These are phyloP conservation scores for Tolypocladium nubicola DNA, from an alignment of 2,329 filamentous ascomycete species.

Conservation along the genomic window DNA sequence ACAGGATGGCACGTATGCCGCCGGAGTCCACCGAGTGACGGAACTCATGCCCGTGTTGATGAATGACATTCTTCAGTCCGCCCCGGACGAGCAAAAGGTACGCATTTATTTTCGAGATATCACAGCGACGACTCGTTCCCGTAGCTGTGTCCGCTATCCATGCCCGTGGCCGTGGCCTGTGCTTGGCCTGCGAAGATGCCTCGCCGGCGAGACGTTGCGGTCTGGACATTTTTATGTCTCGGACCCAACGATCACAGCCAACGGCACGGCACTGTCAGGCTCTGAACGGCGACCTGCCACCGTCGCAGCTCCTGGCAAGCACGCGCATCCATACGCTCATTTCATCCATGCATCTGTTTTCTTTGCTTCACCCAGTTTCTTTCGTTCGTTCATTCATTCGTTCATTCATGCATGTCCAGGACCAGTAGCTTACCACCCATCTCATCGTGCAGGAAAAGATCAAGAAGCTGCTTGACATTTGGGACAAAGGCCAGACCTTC, in stretches of 20 bases:
- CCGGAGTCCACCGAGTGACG: slow-evolving; percentile 92
- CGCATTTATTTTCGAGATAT: slow-evolving; percentile 31
- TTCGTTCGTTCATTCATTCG: background rate
- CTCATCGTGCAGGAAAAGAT: slow-evolving; percentile 75
- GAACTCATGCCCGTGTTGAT: slow-evolving; percentile 89
- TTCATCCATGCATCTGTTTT: background rate
- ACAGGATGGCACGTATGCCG: slow-evolving; percentile 84
- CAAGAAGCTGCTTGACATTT: slow-evolving; percentile 86
- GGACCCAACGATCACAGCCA: background rate
- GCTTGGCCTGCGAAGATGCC: background rate
- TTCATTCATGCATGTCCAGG: background rate
- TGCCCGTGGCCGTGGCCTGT: slow-evolving; percentile 4
- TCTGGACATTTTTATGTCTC: background rate
- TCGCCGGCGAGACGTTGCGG: background rate
- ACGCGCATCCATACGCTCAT: background rate
- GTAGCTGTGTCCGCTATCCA: slow-evolving; percentile 19
- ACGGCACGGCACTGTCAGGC: background rate
- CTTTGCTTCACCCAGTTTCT: background rate
- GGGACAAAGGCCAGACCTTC: slow-evolving; percentile 93
- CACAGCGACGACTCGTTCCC: background rate
- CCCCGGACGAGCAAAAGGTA: slow-evolving; percentile 95
- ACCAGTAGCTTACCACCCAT: slow-evolving; percentile 27
- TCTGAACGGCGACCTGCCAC: background rate
- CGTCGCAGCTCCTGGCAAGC: background rate
- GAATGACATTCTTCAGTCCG: slow-evolving; percentile 84